Evolutionary conservation across 257 asterid species (phyloP).

Genomic region (Rauvolfia tetraphylla): DNA sequence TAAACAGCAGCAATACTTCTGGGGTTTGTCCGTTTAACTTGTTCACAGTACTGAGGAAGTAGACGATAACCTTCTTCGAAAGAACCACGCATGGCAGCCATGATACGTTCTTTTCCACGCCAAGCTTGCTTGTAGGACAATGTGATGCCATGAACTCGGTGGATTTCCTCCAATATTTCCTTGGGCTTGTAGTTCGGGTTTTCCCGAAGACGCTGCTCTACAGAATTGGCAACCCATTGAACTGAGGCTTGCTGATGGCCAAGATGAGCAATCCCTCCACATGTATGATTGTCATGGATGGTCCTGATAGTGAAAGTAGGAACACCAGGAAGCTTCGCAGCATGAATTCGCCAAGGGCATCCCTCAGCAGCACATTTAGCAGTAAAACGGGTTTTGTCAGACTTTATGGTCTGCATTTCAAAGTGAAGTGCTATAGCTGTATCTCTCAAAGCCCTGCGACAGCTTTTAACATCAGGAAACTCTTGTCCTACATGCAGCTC

Average conservation of each 20-base stretch:
- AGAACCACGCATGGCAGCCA: conserved; percentile 94
- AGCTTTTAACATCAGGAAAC: conserved; percentile 84
- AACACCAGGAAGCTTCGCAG: conserved; percentile 94
- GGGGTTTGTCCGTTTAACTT: conserved; percentile 76
- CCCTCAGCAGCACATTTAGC: conserved; percentile 86
- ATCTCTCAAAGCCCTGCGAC: conserved; percentile 89
- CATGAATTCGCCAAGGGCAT: conserved; percentile 98
- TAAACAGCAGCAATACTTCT: conserved; percentile 90
- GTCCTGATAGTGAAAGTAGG: conserved; percentile 92
- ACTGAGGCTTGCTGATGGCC: conserved; percentile 99
- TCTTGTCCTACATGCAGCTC: conserved; percentile 95
- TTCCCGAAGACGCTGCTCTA: conserved; percentile 78
- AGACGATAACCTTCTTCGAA: conserved; percentile 94
- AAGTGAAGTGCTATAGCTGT: conserved; percentile 94
- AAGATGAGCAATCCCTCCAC: conserved; percentile 85
- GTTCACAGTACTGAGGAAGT: conserved; percentile 89
- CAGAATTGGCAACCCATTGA: conserved; percentile 95
- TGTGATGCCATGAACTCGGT: conserved; percentile 75
- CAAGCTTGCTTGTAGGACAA: conserved; percentile 96
- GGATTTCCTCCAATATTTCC: conserved; percentile 93
- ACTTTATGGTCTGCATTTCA: conserved; percentile 86
- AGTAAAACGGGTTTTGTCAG: conserved; percentile 88
- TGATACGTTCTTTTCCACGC: conserved; percentile 94
- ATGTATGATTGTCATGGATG: conserved; percentile 66
- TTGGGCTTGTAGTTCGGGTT: conserved; percentile 92